phyloP scores from a whole-genome alignment of 768 basidiomycete genomes.

The Russula emetica region DNA sequence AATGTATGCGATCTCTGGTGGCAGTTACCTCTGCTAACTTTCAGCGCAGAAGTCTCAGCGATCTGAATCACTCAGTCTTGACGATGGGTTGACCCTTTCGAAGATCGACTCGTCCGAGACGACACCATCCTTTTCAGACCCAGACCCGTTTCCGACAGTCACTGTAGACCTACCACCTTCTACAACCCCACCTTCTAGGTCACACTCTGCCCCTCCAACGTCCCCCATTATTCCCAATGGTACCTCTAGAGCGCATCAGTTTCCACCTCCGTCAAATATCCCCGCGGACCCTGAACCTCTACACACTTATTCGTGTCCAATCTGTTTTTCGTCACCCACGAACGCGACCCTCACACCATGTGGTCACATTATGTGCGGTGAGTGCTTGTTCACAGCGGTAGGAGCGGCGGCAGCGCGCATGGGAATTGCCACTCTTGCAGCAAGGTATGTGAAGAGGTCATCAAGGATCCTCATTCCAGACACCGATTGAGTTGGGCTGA shows the following conservation, averaged over 20 bases:
- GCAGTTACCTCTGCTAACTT: background rate
- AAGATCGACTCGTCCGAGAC: background rate
- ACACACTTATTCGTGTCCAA: slow-evolving; percentile 26
- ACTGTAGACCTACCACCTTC: background rate
- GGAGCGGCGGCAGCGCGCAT: slow-evolving; percentile 23
- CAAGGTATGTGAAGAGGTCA: slow-evolving; percentile 15
- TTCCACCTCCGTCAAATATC: slow-evolving; percentile 2
- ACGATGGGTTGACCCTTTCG: background rate
- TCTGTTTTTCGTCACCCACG: slow-evolving; percentile 26
- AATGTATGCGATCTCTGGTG: background rate
- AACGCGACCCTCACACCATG: slow-evolving; percentile 29
- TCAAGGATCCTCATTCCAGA: background rate
- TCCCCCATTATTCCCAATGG: slow-evolving; percentile 2
- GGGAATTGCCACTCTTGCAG: slow-evolving; percentile 24
- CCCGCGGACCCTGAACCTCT: slow-evolving; percentile 19
- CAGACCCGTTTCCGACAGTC: background rate
- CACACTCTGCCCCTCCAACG: slow-evolving; percentile 16
- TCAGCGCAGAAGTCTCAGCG: background rate
- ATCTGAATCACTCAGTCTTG: slow-evolving; percentile 4
- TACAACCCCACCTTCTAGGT: slow-evolving; percentile 5
- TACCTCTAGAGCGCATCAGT: background rate
- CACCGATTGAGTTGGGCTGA: background rate
- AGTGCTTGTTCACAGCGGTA: slow-evolving; percentile 28
- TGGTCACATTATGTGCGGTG: slow-evolving; percentile 29
- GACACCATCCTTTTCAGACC: background rate